Evolutionary conservation across 371 early-diverging fungal genomes (phyloP).

Genomic region (Saksenaea vasiformis): DNA sequence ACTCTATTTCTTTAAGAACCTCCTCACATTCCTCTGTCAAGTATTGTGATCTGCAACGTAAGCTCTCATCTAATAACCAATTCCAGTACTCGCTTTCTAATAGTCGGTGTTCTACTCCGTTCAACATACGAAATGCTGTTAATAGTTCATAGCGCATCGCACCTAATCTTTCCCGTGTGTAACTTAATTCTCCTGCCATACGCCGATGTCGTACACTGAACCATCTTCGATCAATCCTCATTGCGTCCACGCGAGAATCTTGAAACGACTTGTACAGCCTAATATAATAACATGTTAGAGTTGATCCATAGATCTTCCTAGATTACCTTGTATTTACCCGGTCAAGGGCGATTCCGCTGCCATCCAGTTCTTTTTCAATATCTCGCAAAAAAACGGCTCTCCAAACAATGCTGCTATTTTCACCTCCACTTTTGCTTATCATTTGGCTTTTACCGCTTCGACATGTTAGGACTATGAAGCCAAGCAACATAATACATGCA

Average conservation of each 20-base stretch:
- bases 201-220: conserved; percentile 37
- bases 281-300: neutral
- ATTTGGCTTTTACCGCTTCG: neutral
- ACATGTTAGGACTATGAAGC: neutral
- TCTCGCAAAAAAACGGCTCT: conserved; percentile 56
- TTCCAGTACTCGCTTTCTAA: conserved; percentile 58
- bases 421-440: neutral
- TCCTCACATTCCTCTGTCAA: neutral
- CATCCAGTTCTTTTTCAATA: conserved; percentile 33
- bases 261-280: conserved; percentile 22
- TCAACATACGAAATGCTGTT: conserved; percentile 47
- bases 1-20: neutral
- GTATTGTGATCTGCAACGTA: conserved; percentile 30
- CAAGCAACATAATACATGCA: neutral
- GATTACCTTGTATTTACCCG: conserved; percentile 18
- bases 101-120: conserved; percentile 46
- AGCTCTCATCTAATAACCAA: conserved; percentile 53
- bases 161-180: conserved; percentile 52
- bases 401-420: conserved; percentile 13
- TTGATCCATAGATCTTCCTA: neutral
- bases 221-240: conserved; percentile 23
- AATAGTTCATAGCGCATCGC: conserved; percentile 53
- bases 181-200: conserved; percentile 50
- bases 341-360: neutral
- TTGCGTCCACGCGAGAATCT: conserved; percentile 10